Percentiles rank a stretch among this genome's conserved stretches.
Evolutionary conservation across 495 filamentous ascomycete genomes (phyloP).

Genomic region (Penicillium maclennaniae): DNA sequence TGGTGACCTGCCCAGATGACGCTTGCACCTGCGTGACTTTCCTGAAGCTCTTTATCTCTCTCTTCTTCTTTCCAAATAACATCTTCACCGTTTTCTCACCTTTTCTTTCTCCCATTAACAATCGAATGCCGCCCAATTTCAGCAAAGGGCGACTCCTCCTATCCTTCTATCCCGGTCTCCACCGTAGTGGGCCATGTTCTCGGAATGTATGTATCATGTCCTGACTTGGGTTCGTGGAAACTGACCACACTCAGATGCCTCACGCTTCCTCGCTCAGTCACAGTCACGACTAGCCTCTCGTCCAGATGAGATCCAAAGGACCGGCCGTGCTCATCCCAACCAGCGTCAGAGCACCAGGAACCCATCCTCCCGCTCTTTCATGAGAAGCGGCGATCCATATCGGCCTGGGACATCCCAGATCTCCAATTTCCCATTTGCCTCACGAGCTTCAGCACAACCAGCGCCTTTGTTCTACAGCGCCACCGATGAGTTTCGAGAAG

Average conservation of each 20-base stretch:
- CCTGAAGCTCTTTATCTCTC: not conserved
- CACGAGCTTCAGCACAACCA: constrained; percentile 63
- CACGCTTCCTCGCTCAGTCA: constrained; percentile 94
- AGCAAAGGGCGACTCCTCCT: not conserved
- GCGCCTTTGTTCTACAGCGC: constrained; percentile 91
- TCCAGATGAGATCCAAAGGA: constrained; percentile 53
- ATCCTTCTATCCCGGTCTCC: constrained; percentile 13
- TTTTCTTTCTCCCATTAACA: not conserved
- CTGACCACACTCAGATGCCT: constrained; percentile 67
- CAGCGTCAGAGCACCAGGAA: constrained; percentile 42
- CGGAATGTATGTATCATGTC: constrained; percentile 73
- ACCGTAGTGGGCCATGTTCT: constrained; percentile 69
- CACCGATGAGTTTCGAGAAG: constrained; percentile 76
- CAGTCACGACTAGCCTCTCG: constrained; percentile 78
- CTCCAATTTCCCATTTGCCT: constrained; percentile 73
- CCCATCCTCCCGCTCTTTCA: constrained; percentile 45
- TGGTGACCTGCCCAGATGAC: constrained; percentile 39
- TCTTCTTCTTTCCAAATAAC: not conserved
- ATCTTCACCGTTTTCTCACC: not conserved
- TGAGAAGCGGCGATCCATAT: constrained; percentile 66
- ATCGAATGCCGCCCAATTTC: not conserved
- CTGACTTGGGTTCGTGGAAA: not conserved
- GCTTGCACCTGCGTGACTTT: constrained; percentile 28
- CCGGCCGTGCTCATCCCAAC: constrained; percentile 45
- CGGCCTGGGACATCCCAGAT: constrained; percentile 62